Base-by-base conservation (phyloP, 306 rosid genomes). In the Astragalus glycyphyllos region DNA sequence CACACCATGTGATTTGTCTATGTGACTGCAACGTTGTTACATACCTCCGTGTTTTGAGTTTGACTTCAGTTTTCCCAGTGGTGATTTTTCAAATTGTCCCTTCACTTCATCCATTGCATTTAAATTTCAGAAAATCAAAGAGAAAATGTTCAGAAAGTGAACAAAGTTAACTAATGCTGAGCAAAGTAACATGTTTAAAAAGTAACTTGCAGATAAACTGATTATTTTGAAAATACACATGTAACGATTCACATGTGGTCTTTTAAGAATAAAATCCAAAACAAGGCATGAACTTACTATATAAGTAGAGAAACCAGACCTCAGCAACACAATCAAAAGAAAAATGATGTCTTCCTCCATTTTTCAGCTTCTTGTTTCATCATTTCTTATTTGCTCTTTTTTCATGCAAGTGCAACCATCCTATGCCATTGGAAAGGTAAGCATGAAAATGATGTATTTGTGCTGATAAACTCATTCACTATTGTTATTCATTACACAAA, bases 351-450 rank as follows among this genome's bases (percentile, higher is more conserved):
- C 53, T 62, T 62, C 53, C 35, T 62, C 3, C 37, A 62, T 11
- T 11, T 61, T 40, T 61, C 68, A 40, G 50, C 32, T 61, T 61
- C 15, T 62, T 62, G 15, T 41, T 62, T 41, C 37, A 42, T 40
- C 16, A 6, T 41, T 42, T 62, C 10, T 62, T 62, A 38, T 62
- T 42, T 62, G 14, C 35, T 17, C 4, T 20, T 41, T 62, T 47
- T 14, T 59, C 51, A 41, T 62, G 50, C 68, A 62, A 41, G 53
- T 62, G 51, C 53, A 62, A 62, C 51, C 68, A 11, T 62, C 68
- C 68, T 41, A 17, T 62, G 50, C 53, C 38, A 42, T 41, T 42
- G 68, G 51, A 62, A 62, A 62, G 51, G 68, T 42, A 26, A 62
- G 54, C 17, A 11, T 11, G 50, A 38, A 60, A 60, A 62, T 41